phyloP scores from a whole-genome alignment of 2,329 filamentous ascomycete species.

The Aureobasidium sp. region DNA sequence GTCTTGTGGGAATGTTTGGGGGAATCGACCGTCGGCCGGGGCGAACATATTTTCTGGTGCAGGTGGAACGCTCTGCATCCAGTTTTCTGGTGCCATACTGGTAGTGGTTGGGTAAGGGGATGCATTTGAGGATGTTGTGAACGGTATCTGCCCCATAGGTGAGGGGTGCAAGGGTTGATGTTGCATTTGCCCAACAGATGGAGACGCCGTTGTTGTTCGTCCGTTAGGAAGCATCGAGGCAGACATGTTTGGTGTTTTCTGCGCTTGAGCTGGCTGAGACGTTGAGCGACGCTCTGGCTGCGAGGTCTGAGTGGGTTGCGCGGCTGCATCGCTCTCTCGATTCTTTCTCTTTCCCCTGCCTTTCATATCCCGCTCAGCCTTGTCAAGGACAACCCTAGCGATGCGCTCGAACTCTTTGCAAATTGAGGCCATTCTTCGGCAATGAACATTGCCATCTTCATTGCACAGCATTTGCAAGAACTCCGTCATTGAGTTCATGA shows the following conservation, averaged over 20 bases:
- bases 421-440: conserved; percentile 87
- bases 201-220: not conserved
- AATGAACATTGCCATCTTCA: conserved; percentile 68
- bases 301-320: not conserved
- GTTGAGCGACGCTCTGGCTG: not conserved
- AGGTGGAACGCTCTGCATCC: not conserved
- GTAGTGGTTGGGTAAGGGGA: not conserved
- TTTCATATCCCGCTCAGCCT: conserved; percentile 76
- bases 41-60: not conserved
- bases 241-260: conserved; percentile 20
- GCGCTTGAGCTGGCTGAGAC: not conserved
- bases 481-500: conserved; percentile 89
- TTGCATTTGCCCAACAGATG: not conserved
- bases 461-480: conserved; percentile 85
- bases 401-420: conserved; percentile 97
- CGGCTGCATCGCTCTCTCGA: conserved; percentile 40
- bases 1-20: not conserved
- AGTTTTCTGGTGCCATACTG: not conserved
- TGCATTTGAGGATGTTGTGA: not conserved
- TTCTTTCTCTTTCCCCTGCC: conserved; percentile 80
- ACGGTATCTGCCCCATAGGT: not conserved
- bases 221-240: conserved; percentile 18
- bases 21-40: not conserved
- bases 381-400: conserved; percentile 82
- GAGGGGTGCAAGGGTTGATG: not conserved